Evolutionary conservation across 805 yeast genomes (phyloP).

Genomic region (Starmerella riodocensis): DNA sequence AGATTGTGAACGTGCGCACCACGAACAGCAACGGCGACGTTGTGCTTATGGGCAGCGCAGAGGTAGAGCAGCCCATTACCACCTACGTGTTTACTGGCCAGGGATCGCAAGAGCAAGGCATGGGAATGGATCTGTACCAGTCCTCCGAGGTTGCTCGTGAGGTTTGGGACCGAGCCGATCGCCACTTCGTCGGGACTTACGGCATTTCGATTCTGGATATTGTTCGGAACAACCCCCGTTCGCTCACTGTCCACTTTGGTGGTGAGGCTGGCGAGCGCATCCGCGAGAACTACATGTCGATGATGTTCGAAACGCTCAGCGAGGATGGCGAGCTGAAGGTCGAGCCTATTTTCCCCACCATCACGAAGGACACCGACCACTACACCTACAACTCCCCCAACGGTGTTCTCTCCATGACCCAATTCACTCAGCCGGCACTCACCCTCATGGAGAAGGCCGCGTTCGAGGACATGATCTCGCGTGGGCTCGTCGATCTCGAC

Average conservation of each 20-base stretch:
- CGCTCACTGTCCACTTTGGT: slow-evolving; percentile 90
- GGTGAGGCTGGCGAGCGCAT: slow-evolving; percentile 94
- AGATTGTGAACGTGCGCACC: slow-evolving; percentile 85
- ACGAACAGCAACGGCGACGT: slow-evolving; percentile 62
- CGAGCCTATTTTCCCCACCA: slow-evolving; percentile 91
- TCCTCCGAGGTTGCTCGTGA: slow-evolving; percentile 80
- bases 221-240: slow-evolving; percentile 90
- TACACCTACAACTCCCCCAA: slow-evolving; percentile 83
- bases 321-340: slow-evolving; percentile 70
- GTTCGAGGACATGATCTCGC: slow-evolving; percentile 90
- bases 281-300: slow-evolving; percentile 84
- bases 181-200: slow-evolving; percentile 80
- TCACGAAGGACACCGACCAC: slow-evolving; percentile 66
- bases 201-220: slow-evolving; percentile 96
- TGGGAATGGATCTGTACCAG: slow-evolving; percentile 98
- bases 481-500: slow-evolving; percentile 77
- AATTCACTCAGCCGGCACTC: slow-evolving; percentile 97
- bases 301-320: slow-evolving; percentile 94
- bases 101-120: slow-evolving; percentile 99
- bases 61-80: slow-evolving; percentile 94
- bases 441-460: slow-evolving; percentile 99
- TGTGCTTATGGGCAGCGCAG: slow-evolving; percentile 91
- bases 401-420: slow-evolving; percentile 94
- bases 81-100: slow-evolving; percentile 98
- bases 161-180: slow-evolving; percentile 97